Percentiles rank a stretch among this genome's conserved stretches.
Conservation (phyloP, 306 rosid genomes). For the Oxytropis ochrocephala region DNA sequence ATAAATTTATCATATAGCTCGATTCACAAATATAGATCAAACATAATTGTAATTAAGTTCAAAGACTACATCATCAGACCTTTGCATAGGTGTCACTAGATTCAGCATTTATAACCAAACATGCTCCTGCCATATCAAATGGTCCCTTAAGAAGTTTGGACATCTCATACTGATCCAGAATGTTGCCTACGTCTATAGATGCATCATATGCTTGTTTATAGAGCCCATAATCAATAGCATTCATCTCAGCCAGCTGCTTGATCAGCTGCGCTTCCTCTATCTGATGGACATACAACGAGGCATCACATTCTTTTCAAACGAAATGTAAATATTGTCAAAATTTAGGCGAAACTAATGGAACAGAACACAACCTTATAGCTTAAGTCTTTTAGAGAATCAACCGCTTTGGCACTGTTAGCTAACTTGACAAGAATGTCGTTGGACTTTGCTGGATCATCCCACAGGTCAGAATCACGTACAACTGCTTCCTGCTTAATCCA, state of each 20-base stretch:
- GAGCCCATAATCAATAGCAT: conserved; percentile 64
- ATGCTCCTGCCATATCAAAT: conserved; percentile 74
- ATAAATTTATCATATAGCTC: neutral
- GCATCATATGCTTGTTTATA: conserved; percentile 75
- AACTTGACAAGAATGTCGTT: conserved; percentile 61
- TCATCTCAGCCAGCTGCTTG: conserved; percentile 59
- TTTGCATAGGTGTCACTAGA: conserved; percentile 35
- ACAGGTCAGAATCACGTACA: conserved; percentile 51
- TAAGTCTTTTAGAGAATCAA: conserved; percentile 71
- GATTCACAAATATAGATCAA: conserved; percentile 2
- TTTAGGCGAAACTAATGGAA: neutral
- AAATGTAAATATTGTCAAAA: neutral
- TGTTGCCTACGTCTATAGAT: conserved; percentile 56
- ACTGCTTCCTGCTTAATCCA: conserved; percentile 64
- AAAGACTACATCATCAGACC: conserved; percentile 41
- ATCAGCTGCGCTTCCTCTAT: conserved; percentile 83
- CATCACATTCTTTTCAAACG: neutral
- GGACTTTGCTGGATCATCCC: conserved; percentile 77
- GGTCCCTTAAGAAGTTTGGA: conserved; percentile 78
- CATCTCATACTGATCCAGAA: conserved; percentile 67
- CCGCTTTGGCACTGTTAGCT: conserved; percentile 64
- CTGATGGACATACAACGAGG: conserved; percentile 31
- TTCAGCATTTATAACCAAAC: conserved; percentile 55
- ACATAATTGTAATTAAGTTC: conserved; percentile 6
- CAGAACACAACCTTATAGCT: conserved; percentile 54